phyloP scores from a whole-genome alignment of 2,329 filamentous ascomycete genomes.

The Ceratocystis colombiana region DNA sequence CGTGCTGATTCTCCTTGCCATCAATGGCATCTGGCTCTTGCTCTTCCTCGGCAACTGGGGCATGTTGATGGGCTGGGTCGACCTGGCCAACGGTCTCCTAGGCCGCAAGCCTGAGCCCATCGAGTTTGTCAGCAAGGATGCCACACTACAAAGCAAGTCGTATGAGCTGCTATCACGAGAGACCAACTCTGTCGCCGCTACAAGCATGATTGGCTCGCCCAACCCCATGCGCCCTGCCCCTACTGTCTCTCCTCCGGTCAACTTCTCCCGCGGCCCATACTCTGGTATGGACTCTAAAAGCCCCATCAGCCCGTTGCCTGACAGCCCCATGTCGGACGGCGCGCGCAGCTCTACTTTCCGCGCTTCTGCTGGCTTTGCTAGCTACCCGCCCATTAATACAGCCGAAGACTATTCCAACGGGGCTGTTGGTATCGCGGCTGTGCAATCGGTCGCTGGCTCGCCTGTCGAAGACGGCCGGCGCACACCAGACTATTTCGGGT shows the following conservation, averaged over 20 bases:
- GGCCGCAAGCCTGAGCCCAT: constrained; percentile 42
- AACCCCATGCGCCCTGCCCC: constrained; percentile 25
- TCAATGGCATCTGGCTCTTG: constrained; percentile 77
- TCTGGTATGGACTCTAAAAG: constrained; percentile 12
- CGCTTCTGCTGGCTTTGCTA: not conserved
- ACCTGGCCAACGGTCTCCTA: constrained; percentile 47
- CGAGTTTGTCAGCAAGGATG: constrained; percentile 86
- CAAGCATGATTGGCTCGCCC: constrained; percentile 27
- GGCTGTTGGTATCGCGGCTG: not conserved
- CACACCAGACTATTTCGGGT: constrained; percentile 48
- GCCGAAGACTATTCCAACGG: not conserved
- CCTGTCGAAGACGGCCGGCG: constrained; percentile 33
- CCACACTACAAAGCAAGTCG: constrained; percentile 56
- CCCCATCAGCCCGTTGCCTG: constrained; percentile 7
- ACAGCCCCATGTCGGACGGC: not conserved
- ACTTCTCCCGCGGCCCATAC: not conserved
- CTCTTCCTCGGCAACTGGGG: constrained; percentile 70
- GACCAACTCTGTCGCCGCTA: constrained; percentile 46
- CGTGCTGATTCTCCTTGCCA: constrained; percentile 71
- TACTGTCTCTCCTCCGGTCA: not conserved
- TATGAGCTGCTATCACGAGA: constrained; percentile 71
- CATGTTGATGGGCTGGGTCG: constrained; percentile 77
- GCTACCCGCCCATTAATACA: constrained; percentile 23
- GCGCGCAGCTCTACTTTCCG: not conserved
- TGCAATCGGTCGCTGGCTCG: not conserved